These are phyloP conservation scores for Erigeron canadensis DNA, from an alignment of 129 eudicot genomes.

Conservation along the genomic window DNA sequence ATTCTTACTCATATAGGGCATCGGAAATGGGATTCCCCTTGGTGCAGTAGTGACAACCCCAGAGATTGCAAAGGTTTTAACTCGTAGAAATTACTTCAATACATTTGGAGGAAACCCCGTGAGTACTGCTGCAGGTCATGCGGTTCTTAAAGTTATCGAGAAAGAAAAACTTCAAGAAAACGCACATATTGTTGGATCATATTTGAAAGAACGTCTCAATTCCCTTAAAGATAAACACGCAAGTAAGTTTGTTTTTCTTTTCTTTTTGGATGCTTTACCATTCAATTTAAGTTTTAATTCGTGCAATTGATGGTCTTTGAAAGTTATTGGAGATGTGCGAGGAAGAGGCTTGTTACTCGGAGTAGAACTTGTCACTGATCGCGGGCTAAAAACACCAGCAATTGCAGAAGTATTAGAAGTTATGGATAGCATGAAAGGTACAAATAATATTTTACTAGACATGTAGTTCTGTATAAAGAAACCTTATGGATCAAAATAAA, in stretches of 20 bases:
- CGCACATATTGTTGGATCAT: conserved; percentile 48
- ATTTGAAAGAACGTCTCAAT: conserved; percentile 45
- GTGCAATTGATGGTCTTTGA: neutral
- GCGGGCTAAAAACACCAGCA: conserved; percentile 39
- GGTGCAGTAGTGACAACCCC: conserved; percentile 93
- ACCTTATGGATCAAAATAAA: neutral
- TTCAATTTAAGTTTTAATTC: neutral
- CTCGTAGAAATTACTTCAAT: conserved; percentile 53
- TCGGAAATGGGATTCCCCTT: conserved; percentile 75
- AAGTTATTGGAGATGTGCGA: conserved; percentile 30
- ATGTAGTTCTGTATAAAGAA: too few relatives aligned
- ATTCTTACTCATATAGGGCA: conserved; percentile 42
- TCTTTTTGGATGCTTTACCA: neutral
- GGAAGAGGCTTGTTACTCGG: conserved; percentile 45
- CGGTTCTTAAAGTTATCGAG: conserved; percentile 54
- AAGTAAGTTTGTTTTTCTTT: conserved; percentile 19
- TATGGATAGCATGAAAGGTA: conserved; percentile 48
- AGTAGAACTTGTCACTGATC: conserved; percentile 43
- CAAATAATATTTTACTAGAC: too few relatives aligned
- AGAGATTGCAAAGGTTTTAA: conserved; percentile 61
- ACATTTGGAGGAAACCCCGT: conserved; percentile 69
- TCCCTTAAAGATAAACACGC: conserved; percentile 46
- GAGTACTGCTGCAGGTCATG: conserved; percentile 55
- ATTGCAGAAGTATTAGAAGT: conserved; percentile 34
- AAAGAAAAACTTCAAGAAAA: conserved; percentile 58